A percentile compares a stretch with the other conserved stretches of the same genome.
phyloP scores from a whole-genome alignment of 768 basidiomycete genomes.

The Tylopilus vinaceipallidus region DNA sequence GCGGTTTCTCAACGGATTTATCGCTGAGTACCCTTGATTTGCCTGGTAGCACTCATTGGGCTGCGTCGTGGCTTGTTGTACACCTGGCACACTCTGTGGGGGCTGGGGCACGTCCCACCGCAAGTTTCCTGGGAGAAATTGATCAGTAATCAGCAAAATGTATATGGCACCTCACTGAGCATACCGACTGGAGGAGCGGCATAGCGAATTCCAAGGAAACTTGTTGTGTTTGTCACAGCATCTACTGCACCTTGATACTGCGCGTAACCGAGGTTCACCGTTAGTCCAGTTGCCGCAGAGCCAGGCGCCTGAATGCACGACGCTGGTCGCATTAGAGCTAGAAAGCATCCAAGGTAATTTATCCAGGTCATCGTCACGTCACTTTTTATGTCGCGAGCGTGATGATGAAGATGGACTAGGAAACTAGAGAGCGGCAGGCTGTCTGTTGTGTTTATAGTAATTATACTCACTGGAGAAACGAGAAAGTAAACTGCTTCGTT shows the following conservation, averaged over 20 bases:
- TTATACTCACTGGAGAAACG: no score
- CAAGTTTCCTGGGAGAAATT: background rate
- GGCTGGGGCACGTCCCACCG: conserved; percentile 5
- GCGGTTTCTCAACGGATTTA: background rate
- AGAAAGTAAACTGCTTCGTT: no score
- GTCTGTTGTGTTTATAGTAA: no score
- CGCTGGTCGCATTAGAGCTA: no score
- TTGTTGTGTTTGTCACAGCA: background rate
- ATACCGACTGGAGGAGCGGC: conserved; percentile 8
- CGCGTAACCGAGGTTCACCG: conserved; percentile 6
- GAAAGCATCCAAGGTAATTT: no score
- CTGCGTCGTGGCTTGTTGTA: background rate
- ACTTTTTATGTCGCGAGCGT: no score
- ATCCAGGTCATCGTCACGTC: no score
- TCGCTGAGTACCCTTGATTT: background rate
- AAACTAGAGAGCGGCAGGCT: no score
- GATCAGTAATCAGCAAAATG: background rate
- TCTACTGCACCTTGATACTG: conserved; percentile 5
- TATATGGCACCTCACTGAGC: background rate
- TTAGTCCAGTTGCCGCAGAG: background rate
- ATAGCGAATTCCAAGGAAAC: background rate
- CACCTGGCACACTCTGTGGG: background rate
- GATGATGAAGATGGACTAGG: no score
- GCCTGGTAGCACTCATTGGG: background rate
- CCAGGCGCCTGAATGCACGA: no score